These are phyloP conservation scores for Globisporangium splendens DNA, from an alignment of 352 stramenopile genomes.

Conservation along the genomic window DNA sequence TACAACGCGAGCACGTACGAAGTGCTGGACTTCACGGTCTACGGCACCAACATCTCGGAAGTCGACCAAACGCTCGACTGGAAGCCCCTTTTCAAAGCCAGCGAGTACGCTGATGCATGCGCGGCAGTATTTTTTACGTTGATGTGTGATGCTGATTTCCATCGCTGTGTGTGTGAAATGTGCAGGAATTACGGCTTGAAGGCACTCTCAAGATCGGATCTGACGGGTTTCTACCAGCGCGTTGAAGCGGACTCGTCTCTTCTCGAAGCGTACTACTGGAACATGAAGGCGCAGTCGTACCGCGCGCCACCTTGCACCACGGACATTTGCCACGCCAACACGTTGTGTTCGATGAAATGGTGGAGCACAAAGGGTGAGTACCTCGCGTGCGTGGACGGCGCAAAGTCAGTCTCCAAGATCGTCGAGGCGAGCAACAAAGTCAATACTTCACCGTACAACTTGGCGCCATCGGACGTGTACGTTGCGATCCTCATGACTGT, in stretches of 20 bases:
- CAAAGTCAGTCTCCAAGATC: constrained; percentile 14
- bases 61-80: constrained; percentile 34
- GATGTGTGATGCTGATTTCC: not conserved
- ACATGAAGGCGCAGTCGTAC: constrained; percentile 78
- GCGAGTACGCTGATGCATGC: constrained; percentile 13
- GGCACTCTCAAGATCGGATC: constrained; percentile 35
- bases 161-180: not conserved
- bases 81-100: constrained; percentile 53
- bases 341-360: constrained; percentile 74
- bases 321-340: constrained; percentile 50
- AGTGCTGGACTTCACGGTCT: constrained; percentile 67
- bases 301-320: constrained; percentile 37
- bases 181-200: constrained; percentile 49
- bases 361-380: constrained; percentile 74
- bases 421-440: constrained; percentile 11
- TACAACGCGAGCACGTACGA: constrained; percentile 63
- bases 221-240: constrained; percentile 45
- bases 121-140: constrained; percentile 2
- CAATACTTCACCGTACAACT: not conserved
- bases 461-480: constrained; percentile 27
- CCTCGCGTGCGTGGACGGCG: constrained; percentile 53
- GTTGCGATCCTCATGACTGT: constrained; percentile 46
- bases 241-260: constrained; percentile 47
- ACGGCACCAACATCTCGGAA: constrained; percentile 68
- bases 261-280: constrained; percentile 73